Conservation (phyloP, 73 alveolate genomes). For the Tetrahymena elliotti region DNA sequence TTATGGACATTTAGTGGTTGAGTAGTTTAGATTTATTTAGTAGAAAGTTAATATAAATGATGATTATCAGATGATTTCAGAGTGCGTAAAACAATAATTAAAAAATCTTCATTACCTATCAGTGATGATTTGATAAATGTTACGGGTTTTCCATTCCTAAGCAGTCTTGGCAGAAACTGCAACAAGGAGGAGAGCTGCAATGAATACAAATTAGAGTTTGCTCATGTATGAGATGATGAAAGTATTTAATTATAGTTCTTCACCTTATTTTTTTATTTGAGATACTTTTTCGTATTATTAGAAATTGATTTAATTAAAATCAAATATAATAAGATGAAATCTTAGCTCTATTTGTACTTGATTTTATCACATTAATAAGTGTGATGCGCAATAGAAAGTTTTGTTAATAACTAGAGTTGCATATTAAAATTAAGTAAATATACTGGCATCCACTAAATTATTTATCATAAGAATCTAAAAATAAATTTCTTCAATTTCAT, state of each 20-base stretch:
- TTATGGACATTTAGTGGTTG: not conserved
- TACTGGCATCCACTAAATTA: not conserved
- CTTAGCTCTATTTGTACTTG: not conserved
- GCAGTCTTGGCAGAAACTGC: conserved; percentile 19
- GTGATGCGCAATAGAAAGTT: not conserved
- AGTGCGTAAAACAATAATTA: not conserved
- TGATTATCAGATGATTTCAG: not conserved
- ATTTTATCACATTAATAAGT: not conserved
- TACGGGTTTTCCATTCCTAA: conserved; percentile 83
- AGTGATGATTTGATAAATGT: conserved; percentile 85
- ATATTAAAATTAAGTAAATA: not conserved
- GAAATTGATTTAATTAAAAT: not conserved
- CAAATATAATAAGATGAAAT: not conserved
- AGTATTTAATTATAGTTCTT: not conserved
- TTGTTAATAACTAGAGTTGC: not conserved
- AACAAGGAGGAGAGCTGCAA: not conserved
- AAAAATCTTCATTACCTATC: conserved; percentile 66
- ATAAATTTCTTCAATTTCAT: not conserved
- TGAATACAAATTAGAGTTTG: not conserved
- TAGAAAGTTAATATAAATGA: not conserved
- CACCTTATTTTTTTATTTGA: not conserved
- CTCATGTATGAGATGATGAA: not conserved
- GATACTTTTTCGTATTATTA: not conserved
- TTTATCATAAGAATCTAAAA: not conserved
- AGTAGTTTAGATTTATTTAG: not conserved